Evolutionary conservation across 176 grass and related monocot species (phyloP), one percentile per base, ranked within the genome.

Genomic region (Hordeum vulgare): DNA sequence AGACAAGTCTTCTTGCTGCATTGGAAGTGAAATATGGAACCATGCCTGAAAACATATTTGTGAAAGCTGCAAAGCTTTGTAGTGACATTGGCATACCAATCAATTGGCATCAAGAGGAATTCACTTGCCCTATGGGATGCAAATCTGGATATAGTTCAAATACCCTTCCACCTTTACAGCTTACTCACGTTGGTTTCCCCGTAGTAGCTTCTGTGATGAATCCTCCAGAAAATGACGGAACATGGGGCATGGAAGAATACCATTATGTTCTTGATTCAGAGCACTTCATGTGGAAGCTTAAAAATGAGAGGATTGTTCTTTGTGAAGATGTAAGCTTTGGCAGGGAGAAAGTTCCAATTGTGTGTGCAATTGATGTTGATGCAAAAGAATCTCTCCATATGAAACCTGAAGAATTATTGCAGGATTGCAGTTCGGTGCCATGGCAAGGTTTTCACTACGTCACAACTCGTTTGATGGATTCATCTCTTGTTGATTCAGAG

Each of bases 1-100:
- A 89, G 79, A 85, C 84, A 71, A 94, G 84, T 60, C 89, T 99
- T 78, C 26, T 85, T 91, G 34, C 85, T 75, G 86, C 88, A 77
- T 86, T 99, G 73, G 91, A 99, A 75, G 83, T 58, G 59, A 99
- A 99, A 89, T 99, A 87, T 73, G 97, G 91, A 57, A 36, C 69
- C 26, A 80, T 99, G 56, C 97, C 89, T 80, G 86, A 94, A 15
- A 99, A 92, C 76, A 66, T 99, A 49, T 99, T 81, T 81, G 88
- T 96, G 71, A 99, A 92, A 82, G 97, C 97, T 68, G 89, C 93
- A 80, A 99, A 96, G 70, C 81, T 99, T 81, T 99, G 89, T 86
- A 96, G 93, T 85, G 97, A 99, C 61, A 77, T 90, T 78, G 91
- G 94, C 85, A 92, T 93, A 23, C 85, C 84, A 87, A 91, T 96